Evolutionary conservation across 1,284 basidiomycete genomes (phyloP).

Genomic region (Pulchroboletus neoregius): DNA sequence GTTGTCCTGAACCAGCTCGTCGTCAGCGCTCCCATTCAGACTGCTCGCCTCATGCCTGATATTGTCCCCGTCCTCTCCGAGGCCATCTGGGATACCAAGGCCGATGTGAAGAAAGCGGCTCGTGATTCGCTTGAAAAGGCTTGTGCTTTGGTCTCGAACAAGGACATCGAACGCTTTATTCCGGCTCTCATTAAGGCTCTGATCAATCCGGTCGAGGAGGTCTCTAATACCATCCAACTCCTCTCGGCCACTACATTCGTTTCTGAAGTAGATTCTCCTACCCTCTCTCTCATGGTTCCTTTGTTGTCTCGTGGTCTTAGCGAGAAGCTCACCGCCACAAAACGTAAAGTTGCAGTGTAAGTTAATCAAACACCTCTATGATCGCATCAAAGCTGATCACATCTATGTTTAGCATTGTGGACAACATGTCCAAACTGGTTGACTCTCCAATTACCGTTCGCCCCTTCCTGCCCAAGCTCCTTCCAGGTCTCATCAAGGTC

Average conservation of each 20-base stretch:
- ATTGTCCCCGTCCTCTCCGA: slow-evolving; percentile 95
- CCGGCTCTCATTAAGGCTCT: slow-evolving; percentile 96
- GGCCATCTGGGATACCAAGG: slow-evolving; percentile 99
- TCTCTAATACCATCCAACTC: slow-evolving; percentile 92
- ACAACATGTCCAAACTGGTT: slow-evolving; percentile 99
- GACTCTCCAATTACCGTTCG: slow-evolving; percentile 93
- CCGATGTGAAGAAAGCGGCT: slow-evolving; percentile 98
- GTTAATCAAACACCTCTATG: slow-evolving; percentile 29
- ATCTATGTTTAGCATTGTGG: slow-evolving; percentile 65
- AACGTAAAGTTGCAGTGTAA: slow-evolving; percentile 95
- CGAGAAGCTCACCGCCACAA: slow-evolving; percentile 93
- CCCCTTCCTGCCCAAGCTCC: slow-evolving; percentile 93
- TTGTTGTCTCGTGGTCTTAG: slow-evolving; percentile 93
- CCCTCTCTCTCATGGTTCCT: slow-evolving; percentile 98
- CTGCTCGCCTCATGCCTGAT: slow-evolving; percentile 89
- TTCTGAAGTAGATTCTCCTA: slow-evolving; percentile 99
- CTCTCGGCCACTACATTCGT: slow-evolving; percentile 99
- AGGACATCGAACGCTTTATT: slow-evolving; percentile 99
- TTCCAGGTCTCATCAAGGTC: slow-evolving; percentile 93
- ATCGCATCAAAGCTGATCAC: slow-evolving; percentile 18
- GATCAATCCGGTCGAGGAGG: slow-evolving; percentile 99
- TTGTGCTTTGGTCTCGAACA: slow-evolving; percentile 94
- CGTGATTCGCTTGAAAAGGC: slow-evolving; percentile 93
- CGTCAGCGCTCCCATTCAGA: slow-evolving; percentile 78
- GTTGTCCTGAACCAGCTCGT: slow-evolving; percentile 89